phyloP scores from a whole-genome alignment of 106 monocot species.

The Dendrobium nobile region DNA sequence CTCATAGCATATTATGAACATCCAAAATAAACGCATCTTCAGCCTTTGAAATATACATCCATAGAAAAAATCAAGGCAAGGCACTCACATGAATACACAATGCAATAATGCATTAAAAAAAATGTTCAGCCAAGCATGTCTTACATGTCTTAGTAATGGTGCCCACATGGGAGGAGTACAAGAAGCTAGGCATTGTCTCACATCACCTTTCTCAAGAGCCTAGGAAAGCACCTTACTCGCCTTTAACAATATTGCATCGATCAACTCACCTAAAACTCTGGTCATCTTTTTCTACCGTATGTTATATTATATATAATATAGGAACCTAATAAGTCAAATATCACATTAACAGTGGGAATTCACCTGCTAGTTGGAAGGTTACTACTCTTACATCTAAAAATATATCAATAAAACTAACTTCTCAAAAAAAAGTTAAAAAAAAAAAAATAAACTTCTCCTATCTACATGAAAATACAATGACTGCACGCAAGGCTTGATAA shows the following conservation, averaged over 20 bases:
- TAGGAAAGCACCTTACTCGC: too few relatives aligned
- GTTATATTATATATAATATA: neutral
- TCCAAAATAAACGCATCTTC: too few relatives aligned
- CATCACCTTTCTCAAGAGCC: too few relatives aligned
- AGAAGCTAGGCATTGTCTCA: too few relatives aligned
- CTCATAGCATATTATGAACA: too few relatives aligned
- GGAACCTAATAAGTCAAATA: neutral
- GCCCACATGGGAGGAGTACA: too few relatives aligned
- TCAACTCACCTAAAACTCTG: neutral
- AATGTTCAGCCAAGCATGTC: too few relatives aligned
- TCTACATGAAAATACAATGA: conserved; percentile 2
- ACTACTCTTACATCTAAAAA: neutral
- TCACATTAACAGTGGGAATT: neutral
- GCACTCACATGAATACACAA: too few relatives aligned
- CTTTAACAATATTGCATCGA: neutral
- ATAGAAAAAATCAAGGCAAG: too few relatives aligned
- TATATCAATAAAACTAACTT: neutral
- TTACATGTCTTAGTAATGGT: too few relatives aligned
- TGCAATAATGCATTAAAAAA: too few relatives aligned
- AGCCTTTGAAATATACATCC: too few relatives aligned
- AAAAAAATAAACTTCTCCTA: neutral
- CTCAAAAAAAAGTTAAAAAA: neutral
- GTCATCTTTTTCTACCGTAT: neutral
- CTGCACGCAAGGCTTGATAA: neutral
- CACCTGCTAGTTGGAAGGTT: neutral